Percentiles rank a stretch among this genome's conserved stretches.
phyloP scores from a whole-genome alignment of 2,329 filamentous ascomycete genomes.

The Graphiopsis chlorocephala region DNA sequence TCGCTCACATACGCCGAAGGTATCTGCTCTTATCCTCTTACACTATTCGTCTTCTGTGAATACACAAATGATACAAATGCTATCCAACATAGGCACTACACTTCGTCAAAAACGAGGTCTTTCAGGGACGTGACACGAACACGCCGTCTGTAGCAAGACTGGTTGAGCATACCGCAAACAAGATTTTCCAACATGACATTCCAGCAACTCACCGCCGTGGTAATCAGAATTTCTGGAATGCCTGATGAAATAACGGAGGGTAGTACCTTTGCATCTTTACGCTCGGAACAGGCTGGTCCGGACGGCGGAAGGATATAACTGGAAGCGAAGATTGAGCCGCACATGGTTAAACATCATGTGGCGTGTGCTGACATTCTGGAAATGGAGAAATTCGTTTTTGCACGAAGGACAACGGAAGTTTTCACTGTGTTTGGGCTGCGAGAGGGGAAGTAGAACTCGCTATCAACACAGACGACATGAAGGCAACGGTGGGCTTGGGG shows the following conservation, averaged over 20 bases:
- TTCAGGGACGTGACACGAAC: too few species aligned
- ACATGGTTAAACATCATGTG: constrained; percentile 2
- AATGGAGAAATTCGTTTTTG: not conserved
- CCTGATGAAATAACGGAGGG: not conserved
- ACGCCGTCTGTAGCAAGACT: not conserved
- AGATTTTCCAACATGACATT: not conserved
- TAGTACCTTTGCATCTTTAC: not conserved
- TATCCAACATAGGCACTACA: not conserved
- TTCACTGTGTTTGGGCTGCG: not conserved
- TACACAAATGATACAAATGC: not conserved
- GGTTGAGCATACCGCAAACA: not conserved
- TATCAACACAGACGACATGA: not conserved
- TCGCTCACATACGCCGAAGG: not conserved
- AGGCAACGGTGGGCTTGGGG: not conserved
- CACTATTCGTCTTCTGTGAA: not conserved
- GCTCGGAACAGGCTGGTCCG: not conserved
- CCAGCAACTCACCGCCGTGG: not conserved
- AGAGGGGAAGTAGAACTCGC: not conserved
- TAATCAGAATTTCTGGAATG: not conserved
- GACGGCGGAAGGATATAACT: not conserved
- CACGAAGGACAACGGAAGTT: not conserved
- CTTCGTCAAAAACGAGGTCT: too few species aligned
- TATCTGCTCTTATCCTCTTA: not conserved
- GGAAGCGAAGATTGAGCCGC: not conserved
- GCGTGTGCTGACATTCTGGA: not conserved